Evolutionary conservation across 1,139 yeast genomes (phyloP), one percentile per base, ranked within the genome.

Genomic region (Hemisphaericaspora xylofermentans): DNA sequence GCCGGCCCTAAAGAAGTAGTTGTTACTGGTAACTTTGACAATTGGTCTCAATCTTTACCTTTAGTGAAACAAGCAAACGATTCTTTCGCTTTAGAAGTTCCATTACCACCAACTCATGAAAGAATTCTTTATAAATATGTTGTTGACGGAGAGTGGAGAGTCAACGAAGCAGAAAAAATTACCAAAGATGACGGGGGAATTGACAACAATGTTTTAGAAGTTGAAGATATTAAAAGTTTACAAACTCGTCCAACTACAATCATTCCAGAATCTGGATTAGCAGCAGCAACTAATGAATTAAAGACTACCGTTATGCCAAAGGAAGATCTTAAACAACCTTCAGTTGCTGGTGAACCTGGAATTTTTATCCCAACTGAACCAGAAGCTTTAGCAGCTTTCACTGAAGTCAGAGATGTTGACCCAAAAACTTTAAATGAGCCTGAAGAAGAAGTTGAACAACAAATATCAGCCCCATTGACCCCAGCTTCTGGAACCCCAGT

Each of bases 21-120:
- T 47, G 81, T 86, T 45, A 84, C 93, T 22, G 95, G 95, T 47
- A 74, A 83, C 38, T 85, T 86, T 61, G 93, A 85, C 60, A 67
- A 80, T 53, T 86, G 95, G 95, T 59, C 76, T 33, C 75, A 82
- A 49, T 61, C 80, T 1, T 66, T 76, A 43, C 78, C 78, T 30
- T 68, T 85, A 48, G 79, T 80, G 36, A 78, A 82, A 57, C 78
- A 76, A 48, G 60, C 77, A 2, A 76, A 74, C 50, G 89, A 88
- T 8, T 70, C 78, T 5, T 84, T 82, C 52, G 76, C 75, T 44
- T 59, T 82, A 43, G 72, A 80, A 2, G 73, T 83, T 49, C 91
- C 81, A 41, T 71, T 74, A 45, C 78, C 55, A 32, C 54, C 58
- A 2, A 62, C 61, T 16, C 60, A 61, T 17, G 77, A 68, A 24